These are phyloP conservation scores for Saturnispora sanitii DNA, from an alignment of 805 yeast species.

Conservation along the genomic window DNA sequence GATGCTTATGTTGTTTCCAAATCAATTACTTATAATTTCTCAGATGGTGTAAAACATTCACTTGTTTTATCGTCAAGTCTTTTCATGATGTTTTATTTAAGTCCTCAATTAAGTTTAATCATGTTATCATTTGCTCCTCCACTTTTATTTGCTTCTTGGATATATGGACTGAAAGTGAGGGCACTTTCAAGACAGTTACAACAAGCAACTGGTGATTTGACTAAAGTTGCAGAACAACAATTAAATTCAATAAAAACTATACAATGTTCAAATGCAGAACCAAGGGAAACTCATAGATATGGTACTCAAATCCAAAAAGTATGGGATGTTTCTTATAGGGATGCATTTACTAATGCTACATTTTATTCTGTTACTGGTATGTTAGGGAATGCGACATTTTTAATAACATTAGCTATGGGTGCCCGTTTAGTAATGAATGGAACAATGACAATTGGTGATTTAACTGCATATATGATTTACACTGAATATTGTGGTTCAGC, in stretches of 20 bases:
- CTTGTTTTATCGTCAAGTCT: conserved; percentile 77
- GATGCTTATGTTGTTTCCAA: conserved; percentile 86
- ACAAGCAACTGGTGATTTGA: conserved; percentile 74
- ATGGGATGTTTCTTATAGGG: conserved; percentile 63
- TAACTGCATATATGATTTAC: conserved; percentile 89
- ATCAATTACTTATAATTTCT: conserved; percentile 77
- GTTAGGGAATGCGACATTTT: conserved; percentile 69
- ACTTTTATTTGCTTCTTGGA: conserved; percentile 63
- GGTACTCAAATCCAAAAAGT: conserved; percentile 61
- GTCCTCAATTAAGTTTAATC: conserved; percentile 67
- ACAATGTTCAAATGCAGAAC: conserved; percentile 85
- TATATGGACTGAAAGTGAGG: conserved; percentile 76
- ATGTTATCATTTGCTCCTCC: conserved; percentile 82
- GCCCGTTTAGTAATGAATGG: conserved; percentile 70
- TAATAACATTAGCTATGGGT: conserved; percentile 71
- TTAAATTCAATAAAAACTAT: conserved; percentile 78
- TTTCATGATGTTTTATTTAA: conserved; percentile 82
- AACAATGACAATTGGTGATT: conserved; percentile 72
- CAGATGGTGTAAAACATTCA: conserved; percentile 81
- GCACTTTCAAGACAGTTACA: conserved; percentile 68
- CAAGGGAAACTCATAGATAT: conserved; percentile 64
- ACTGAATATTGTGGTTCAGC: conserved; percentile 92
- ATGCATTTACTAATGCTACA: conserved; percentile 71
- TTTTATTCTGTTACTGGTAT: conserved; percentile 76
- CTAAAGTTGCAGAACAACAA: conserved; percentile 89